These are phyloP conservation scores for Capsicum pubescens DNA, from an alignment of 257 asterid genomes.

Conservation along the genomic window DNA sequence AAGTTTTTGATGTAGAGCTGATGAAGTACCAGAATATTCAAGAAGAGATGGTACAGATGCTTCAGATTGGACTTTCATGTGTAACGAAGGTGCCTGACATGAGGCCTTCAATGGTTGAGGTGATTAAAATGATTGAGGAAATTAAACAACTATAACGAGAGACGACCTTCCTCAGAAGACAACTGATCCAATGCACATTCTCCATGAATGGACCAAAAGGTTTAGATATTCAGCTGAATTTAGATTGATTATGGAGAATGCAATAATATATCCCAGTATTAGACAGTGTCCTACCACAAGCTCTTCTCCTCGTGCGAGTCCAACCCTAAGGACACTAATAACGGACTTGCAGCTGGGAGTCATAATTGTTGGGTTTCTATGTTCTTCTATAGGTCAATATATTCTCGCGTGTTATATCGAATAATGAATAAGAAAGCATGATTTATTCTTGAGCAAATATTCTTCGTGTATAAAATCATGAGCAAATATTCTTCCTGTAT, in stretches of 20 bases:
- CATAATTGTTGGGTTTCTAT: background rate
- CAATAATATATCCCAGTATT: background rate
- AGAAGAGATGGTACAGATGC: slow-evolving; percentile 37
- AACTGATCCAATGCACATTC: background rate
- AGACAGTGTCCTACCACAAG: background rate
- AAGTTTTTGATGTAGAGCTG: slow-evolving; percentile 39
- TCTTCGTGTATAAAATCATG: background rate
- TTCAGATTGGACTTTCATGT: slow-evolving; percentile 37
- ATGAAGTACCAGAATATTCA: slow-evolving; percentile 25
- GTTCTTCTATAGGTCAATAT: background rate
- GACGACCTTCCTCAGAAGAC: background rate
- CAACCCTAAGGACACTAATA: background rate
- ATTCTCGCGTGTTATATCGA: background rate
- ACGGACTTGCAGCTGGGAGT: background rate
- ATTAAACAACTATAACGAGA: slow-evolving; percentile 10
- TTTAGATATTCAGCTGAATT: background rate
- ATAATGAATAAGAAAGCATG: background rate
- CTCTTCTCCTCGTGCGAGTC: background rate
- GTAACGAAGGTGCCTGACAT: slow-evolving; percentile 33
- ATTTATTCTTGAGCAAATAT: background rate
- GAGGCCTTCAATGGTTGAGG: slow-evolving; percentile 38
- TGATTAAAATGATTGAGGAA: slow-evolving; percentile 33
- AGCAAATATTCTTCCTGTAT: no score
- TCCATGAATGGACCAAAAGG: background rate
- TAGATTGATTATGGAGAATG: background rate